Evolutionary conservation across 2,329 filamentous ascomycete genomes (phyloP), one percentile per base, ranked within the genome.

Genomic region (Talaromyces islandicus): DNA sequence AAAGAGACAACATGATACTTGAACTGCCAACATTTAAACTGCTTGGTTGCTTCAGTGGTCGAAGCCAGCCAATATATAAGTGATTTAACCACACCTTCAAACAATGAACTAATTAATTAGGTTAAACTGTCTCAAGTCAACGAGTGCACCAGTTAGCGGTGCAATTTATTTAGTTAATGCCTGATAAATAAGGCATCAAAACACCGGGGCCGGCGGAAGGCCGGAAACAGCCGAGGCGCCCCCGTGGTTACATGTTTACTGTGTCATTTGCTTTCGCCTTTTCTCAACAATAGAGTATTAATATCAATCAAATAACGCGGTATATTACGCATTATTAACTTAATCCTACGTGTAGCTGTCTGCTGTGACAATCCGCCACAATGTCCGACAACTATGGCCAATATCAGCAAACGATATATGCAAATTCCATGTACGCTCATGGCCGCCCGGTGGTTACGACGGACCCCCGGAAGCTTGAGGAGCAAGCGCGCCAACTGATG

Each of bases 391-490:
- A 72, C 17, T 82, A 80, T 65, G 76, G 75, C 38, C 70, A 71
- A n/a, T 80, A 80, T 59, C 74, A 81, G 61, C 71, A 67, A 25
- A 73, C 79, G 41, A 77, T 86, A 58, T 84, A 86, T 64, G 72
- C 73, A 60, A 77, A 79, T 63, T 83, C 83, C 58, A 76, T 85
- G 66, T 67, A 85, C 14, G 70, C 75, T 50, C 76, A 79, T 57
- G 68, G 75, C 51, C 69, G 76, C 17, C 83, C 84, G 12, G 71
- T 74, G 30, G 78, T 86, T 51, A 87, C 84, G 0, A 87, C 85
- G 2, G 81, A 87, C 58, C 81, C 84, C 7, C 83, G 81, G 63
- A 76, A 77, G 57, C 76, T 87, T 3, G 81, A 87, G 66, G 76
- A 78, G 29, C 80, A 85, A 65, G 85, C 85, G 2, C 75, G 75